A percentile compares a stretch with the other conserved stretches of the same genome.
Evolutionary conservation across 2,329 filamentous ascomycete genomes (phyloP).

Genomic region (Cercospora janseana): DNA sequence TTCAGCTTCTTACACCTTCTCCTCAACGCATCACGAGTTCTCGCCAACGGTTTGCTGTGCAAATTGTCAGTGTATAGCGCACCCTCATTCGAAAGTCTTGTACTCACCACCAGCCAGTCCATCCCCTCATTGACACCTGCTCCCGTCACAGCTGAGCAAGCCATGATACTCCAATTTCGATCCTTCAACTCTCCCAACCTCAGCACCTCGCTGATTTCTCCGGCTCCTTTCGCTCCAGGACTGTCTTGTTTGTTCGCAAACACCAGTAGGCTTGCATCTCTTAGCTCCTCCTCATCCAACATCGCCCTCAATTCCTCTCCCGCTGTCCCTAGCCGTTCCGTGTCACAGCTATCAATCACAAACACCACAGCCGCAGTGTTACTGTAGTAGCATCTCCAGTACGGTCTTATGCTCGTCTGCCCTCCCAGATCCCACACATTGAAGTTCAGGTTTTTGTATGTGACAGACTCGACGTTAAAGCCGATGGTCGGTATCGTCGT

Average conservation of each 20-base stretch:
- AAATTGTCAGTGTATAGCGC: constrained; percentile 6
- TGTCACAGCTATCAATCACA: constrained; percentile 97
- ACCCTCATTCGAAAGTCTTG: neutral
- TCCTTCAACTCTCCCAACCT: constrained; percentile 87
- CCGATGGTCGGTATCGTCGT: constrained; percentile 99
- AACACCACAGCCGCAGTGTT: constrained; percentile 99
- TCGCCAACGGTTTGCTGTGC: constrained; percentile 32
- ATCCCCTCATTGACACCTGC: constrained; percentile 94
- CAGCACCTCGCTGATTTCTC: constrained; percentile 92
- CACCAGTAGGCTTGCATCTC: constrained; percentile 86
- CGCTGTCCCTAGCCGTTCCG: constrained; percentile 88
- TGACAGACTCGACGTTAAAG: constrained; percentile 98
- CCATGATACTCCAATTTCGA: constrained; percentile 98
- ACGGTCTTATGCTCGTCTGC: constrained; percentile 96
- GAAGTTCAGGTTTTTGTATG: constrained; percentile 97
- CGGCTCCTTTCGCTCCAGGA: constrained; percentile 91
- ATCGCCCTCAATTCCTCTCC: constrained; percentile 90
- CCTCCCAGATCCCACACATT: constrained; percentile 99
- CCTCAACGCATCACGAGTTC: constrained; percentile 18
- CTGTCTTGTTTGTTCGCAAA: constrained; percentile 99
- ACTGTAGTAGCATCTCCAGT: constrained; percentile 99
- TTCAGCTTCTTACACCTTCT: neutral
- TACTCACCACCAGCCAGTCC: constrained; percentile 91
- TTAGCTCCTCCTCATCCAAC: constrained; percentile 94
- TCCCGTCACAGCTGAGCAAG: constrained; percentile 93